phyloP scores from a whole-genome alignment of 305 asterid genomes.

The Rubia balearica region DNA sequence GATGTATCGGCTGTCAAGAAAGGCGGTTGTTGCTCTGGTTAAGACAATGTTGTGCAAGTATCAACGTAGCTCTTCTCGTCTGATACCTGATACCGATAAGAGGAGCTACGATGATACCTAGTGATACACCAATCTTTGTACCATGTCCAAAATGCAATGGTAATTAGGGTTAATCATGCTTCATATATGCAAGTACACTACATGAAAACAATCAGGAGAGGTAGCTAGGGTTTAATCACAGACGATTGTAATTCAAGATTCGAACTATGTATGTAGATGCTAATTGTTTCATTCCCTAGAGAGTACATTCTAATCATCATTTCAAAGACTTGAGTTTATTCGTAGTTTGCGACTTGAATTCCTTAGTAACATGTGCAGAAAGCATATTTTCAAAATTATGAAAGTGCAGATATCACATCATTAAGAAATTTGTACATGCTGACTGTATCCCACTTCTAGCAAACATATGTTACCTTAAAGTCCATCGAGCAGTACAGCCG shows the following conservation, averaged over 20 bases:
- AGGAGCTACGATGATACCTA: background rate
- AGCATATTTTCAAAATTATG: background rate
- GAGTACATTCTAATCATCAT: background rate
- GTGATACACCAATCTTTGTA: background rate
- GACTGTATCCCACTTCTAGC: background rate
- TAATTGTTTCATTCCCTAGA: constrained; percentile 1
- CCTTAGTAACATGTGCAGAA: background rate
- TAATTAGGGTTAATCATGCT: background rate
- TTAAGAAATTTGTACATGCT: background rate
- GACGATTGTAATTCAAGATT: background rate
- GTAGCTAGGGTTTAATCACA: constrained; percentile 3
- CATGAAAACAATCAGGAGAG: constrained; percentile 4
- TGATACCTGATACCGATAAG: background rate
- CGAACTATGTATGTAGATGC: background rate
- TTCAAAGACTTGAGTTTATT: background rate
- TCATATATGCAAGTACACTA: constrained; percentile 1
- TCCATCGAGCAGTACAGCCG: background rate
- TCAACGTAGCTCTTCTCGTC: background rate
- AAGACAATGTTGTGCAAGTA: background rate
- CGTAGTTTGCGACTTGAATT: background rate
- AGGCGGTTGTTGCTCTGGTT: constrained; percentile 67
- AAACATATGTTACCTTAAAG: background rate
- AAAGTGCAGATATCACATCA: background rate
- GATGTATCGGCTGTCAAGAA: constrained; percentile 67
- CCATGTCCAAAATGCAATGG: constrained; percentile 5